Conservation (phyloP, 176 grass and related monocot genomes). For the Miscanthus lutarioriparius region DNA sequence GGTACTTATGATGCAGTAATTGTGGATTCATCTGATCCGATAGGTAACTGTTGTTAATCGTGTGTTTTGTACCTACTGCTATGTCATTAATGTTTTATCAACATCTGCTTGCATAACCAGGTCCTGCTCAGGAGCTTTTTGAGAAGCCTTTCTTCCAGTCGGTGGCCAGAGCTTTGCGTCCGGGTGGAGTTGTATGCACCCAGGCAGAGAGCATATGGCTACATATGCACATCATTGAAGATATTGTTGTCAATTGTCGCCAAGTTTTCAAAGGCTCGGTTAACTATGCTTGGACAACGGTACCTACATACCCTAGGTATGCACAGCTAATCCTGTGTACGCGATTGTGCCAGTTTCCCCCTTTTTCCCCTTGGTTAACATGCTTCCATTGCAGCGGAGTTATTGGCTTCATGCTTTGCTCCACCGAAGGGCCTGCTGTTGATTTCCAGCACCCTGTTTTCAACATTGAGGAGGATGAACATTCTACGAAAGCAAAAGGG, state of each 20-base stretch:
- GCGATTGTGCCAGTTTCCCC: neutral
- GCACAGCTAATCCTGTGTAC: neutral
- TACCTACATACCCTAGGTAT: conserved; percentile 96
- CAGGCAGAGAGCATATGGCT: conserved; percentile 99
- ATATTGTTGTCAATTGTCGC: conserved; percentile 69
- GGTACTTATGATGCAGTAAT: conserved; percentile 92
- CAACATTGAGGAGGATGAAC: conserved; percentile 72
- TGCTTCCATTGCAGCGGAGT: conserved; percentile 63
- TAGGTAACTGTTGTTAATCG: conserved; percentile 52
- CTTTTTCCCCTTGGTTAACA: neutral
- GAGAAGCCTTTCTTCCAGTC: conserved; percentile 97
- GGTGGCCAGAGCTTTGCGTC: conserved; percentile 66
- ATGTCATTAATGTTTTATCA: conserved; percentile 11
- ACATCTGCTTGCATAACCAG: conserved; percentile 31
- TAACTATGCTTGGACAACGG: conserved; percentile 98
- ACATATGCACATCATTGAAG: conserved; percentile 97
- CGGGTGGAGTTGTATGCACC: conserved; percentile 91
- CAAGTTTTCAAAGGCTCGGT: conserved; percentile 90
- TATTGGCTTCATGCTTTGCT: conserved; percentile 99
- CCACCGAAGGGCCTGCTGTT: conserved; percentile 69
- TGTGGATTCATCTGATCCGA: conserved; percentile 93
- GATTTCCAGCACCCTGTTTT: conserved; percentile 77
- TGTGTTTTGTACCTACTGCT: neutral
- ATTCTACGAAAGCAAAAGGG: conserved; percentile 71
- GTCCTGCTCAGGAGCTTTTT: conserved; percentile 95